A percentile compares a stretch with the other conserved stretches of the same genome.
phyloP scores from a whole-genome alignment of 1,284 basidiomycete species.

The Inonotus obliquus region DNA sequence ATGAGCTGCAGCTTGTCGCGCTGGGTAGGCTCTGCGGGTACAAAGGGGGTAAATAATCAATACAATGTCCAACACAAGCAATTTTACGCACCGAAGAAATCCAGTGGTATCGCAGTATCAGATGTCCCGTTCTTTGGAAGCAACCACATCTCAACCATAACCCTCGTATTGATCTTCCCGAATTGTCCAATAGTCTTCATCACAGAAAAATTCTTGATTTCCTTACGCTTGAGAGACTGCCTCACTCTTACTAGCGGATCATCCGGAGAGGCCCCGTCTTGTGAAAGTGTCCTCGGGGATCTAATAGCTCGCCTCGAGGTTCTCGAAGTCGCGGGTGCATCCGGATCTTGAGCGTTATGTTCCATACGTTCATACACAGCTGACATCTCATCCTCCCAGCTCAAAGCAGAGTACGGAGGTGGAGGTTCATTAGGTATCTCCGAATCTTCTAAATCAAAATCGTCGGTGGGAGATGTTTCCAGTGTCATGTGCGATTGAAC shows the following conservation, averaged over 20 bases:
- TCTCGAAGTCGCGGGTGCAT: not conserved
- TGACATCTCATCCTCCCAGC: constrained; percentile 5
- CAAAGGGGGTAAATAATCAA: not conserved
- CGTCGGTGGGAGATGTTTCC: not conserved
- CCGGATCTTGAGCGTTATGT: not conserved
- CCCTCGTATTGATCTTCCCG: constrained; percentile 5
- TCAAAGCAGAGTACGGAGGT: constrained; percentile 7
- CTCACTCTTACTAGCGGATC: not conserved
- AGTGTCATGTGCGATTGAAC: not conserved
- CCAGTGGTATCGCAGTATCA: constrained; percentile 12
- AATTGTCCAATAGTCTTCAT: constrained; percentile 10
- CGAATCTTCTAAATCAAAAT: not conserved
- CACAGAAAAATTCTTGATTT: constrained; percentile 4
- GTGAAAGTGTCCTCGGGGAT: not conserved
- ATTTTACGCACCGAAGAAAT: constrained; percentile 8
- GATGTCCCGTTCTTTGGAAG: constrained; percentile 3
- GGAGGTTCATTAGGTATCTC: constrained; percentile 8
- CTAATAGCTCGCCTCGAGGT: not conserved
- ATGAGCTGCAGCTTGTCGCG: constrained; percentile 11
- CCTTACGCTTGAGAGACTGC: constrained; percentile 12
- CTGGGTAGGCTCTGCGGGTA: constrained; percentile 3
- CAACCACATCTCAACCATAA: constrained; percentile 15
- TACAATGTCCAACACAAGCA: not conserved
- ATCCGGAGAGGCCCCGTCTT: not conserved
- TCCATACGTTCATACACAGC: not conserved